Percentiles rank a stretch among this genome's conserved stretches.
Evolutionary conservation across 2,329 filamentous ascomycete species (phyloP).

Genomic region (Curvularia hawaiiensis): DNA sequence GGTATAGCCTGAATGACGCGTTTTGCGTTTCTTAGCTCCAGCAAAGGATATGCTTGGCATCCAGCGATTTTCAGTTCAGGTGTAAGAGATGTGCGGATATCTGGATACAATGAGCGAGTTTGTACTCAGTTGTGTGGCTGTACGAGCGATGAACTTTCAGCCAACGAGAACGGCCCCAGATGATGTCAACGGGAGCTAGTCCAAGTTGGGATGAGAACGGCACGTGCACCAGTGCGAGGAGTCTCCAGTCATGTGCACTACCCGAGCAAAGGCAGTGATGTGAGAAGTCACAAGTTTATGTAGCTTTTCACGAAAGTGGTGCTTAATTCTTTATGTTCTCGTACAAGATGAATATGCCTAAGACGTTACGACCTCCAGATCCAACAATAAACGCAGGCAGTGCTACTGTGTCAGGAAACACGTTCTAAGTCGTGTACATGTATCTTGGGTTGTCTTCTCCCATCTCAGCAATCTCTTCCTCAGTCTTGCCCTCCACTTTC

Average conservation of each 20-base stretch:
- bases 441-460: slow-evolving; percentile 35
- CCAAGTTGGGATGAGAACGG: background rate
- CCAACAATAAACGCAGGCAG: background rate
- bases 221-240: slow-evolving; percentile 4
- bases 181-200: slow-evolving; percentile 11
- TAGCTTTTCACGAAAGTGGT: background rate
- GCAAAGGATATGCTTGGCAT: slow-evolving; percentile 32
- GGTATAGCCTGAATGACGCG: slow-evolving; percentile 30
- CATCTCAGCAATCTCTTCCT: slow-evolving; percentile 32
- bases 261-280: background rate
- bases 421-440: slow-evolving; percentile 28
- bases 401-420: background rate
- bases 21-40: slow-evolving; percentile 38
- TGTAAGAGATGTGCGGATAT: background rate
- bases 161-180: slow-evolving; percentile 2
- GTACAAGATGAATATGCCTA: background rate
- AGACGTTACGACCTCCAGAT: too few relatives aligned
- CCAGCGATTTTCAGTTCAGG: slow-evolving; percentile 6
- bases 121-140: background rate
- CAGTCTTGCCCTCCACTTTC: slow-evolving; percentile 31
- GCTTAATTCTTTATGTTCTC: background rate
- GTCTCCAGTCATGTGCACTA: background rate
- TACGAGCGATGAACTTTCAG: background rate
- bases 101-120: background rate
- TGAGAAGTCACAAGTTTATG: background rate